phyloP scores from a whole-genome alignment of 768 basidiomycete genomes.

The Symmetrospora coprosmae region DNA sequence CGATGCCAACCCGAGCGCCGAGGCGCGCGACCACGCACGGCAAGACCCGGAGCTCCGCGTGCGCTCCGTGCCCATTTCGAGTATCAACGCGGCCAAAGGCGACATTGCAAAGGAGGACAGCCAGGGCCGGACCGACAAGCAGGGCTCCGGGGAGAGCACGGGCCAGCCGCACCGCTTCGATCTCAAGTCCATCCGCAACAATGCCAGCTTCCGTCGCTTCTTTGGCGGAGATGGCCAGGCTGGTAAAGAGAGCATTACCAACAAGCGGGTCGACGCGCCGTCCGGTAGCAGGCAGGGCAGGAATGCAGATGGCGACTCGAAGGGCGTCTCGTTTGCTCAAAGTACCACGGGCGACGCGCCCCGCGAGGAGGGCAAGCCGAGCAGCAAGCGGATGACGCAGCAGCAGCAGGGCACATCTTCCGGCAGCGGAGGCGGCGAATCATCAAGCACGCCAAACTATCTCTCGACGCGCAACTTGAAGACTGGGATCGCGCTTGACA shows the following conservation, averaged over 20 bases:
- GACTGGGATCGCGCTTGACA: constrained; percentile 8
- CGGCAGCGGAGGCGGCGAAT: too few species aligned
- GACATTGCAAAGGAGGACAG: constrained; percentile 1
- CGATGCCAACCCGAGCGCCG: constrained; percentile 4
- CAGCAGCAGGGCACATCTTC: too few species aligned
- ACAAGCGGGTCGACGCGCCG: too few species aligned
- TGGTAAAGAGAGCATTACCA: too few species aligned
- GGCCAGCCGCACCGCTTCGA: constrained; percentile 12
- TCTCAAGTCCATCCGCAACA: not conserved
- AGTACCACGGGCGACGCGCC: too few species aligned
- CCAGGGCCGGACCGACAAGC: not conserved
- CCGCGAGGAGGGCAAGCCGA: too few species aligned
- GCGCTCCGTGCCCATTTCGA: constrained; percentile 5
- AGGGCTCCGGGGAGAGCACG: not conserved
- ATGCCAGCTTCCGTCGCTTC: not conserved
- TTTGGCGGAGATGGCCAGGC: constrained; percentile 8
- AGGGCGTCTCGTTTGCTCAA: too few species aligned
- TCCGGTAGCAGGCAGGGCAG: too few species aligned
- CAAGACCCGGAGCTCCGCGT: constrained; percentile 1
- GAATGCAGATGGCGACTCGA: too few species aligned
- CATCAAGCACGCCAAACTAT: too few species aligned
- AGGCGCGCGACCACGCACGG: constrained; percentile 9
- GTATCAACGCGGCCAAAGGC: not conserved
- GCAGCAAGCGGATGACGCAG: too few species aligned
- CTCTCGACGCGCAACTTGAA: too few species aligned